phyloP scores from a whole-genome alignment of 352 stramenopile species.

The Phytophthora pini region DNA sequence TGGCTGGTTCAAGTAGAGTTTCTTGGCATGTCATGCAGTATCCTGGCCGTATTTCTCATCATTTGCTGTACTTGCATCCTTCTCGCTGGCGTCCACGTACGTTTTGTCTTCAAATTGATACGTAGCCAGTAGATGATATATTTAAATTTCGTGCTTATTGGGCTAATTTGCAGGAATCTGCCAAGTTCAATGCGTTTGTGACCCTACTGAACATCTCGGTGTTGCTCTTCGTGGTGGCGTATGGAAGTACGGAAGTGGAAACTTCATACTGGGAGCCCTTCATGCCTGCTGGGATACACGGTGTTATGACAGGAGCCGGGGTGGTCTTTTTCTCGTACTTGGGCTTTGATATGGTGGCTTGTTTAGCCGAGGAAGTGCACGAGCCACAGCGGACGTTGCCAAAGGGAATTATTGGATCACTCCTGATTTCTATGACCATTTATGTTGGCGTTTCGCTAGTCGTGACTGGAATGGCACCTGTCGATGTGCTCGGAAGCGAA shows the following conservation, averaged over 20 bases:
- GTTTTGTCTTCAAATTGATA: slow-evolving; percentile 11
- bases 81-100: slow-evolving; percentile 80
- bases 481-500: slow-evolving; percentile 70
- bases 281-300: slow-evolving; percentile 83
- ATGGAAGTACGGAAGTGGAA: slow-evolving; percentile 83
- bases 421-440: slow-evolving; percentile 92
- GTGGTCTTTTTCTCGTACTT: slow-evolving; percentile 94
- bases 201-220: slow-evolving; percentile 91
- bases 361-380: slow-evolving; percentile 91
- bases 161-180: slow-evolving; percentile 79
- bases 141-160: neutral
- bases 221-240: slow-evolving; percentile 90
- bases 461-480: slow-evolving; percentile 88
- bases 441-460: slow-evolving; percentile 92
- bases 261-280: slow-evolving; percentile 84
- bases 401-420: slow-evolving; percentile 92
- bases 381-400: slow-evolving; percentile 91
- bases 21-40: slow-evolving; percentile 71
- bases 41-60: slow-evolving; percentile 84
- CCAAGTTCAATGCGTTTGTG: slow-evolving; percentile 92
- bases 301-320: slow-evolving; percentile 87
- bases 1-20: slow-evolving; percentile 69
- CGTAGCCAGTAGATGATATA: neutral
- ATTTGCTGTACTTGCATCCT: slow-evolving; percentile 86
- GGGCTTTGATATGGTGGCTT: slow-evolving; percentile 95